Evolutionary conservation across 495 filamentous ascomycete species (phyloP), one percentile per base, ranked within the genome.

Genomic region (Sabuloglossum arenarium): DNA sequence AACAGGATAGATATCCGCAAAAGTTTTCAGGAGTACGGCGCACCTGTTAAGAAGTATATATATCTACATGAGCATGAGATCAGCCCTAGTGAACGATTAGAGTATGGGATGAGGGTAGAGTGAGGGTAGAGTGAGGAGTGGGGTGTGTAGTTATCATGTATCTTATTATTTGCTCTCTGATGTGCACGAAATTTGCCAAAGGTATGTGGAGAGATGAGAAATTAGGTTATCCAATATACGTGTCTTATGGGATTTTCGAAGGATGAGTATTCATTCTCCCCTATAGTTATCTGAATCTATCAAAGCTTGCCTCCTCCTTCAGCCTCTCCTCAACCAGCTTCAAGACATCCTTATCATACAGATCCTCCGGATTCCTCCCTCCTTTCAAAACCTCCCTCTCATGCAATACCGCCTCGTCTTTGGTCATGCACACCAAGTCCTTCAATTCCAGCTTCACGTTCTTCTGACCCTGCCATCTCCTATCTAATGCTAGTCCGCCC

Each of bases 371-470:
- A 14, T 53, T 71, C 72, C 82, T 85, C 5, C 70, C 73, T 0
- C 75, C 86, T 59, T 74, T 79, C n/a, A 97, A 66, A 16, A 95
- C 77, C 62, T 86, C 77, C 59, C 79, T 80, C 63, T 90, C 85
- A 64, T 98, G 91, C 54, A 73, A 72, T 11, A 74, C 70, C n/a
- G 80, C 82, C 65, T 97, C 91, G 58, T 97, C 90, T 67, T 91
- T 96, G 8, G 93, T 97, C 88, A 99, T 88, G 61, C 85, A 85
- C 4, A 97, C 91, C 32, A 99, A 66, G 29, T 95, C 81, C 25
- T 73, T 74, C 55, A 88, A 64, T 47, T 72, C 64, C 9, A 94
- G 57, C 21, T 73, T 75, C 6, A 80, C 73, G 27, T 75, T 76
- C 59, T 82, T 86, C 65, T 96, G 88, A 29, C 85, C 80, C 34